Percentiles rank a stretch among this genome's conserved stretches.
Conservation (phyloP, 495 filamentous ascomycete species). For the Cercophora samala region DNA sequence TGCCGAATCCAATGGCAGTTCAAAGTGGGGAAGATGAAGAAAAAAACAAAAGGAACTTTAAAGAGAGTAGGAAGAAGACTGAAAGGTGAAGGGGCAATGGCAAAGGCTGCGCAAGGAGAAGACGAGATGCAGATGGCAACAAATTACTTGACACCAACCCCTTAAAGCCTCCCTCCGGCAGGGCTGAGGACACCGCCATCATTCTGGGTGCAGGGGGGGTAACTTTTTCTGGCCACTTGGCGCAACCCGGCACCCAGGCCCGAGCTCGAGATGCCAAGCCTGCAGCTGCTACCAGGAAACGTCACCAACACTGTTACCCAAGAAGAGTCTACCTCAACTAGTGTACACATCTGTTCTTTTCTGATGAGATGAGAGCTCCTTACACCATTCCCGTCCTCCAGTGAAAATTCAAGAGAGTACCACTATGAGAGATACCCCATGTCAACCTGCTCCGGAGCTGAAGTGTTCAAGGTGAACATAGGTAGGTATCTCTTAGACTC, state of each 20-base stretch:
- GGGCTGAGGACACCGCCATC: conserved; percentile 17
- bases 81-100: conserved; percentile 10
- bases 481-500: no score
- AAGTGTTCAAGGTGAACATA: no score
- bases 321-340: no score
- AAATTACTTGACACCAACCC: conserved; percentile 23
- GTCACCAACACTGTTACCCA: neutral
- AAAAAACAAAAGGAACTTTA: conserved; percentile 19
- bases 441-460: no score
- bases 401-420: no score
- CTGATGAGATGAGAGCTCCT: no score
- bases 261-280: conserved; percentile 1
- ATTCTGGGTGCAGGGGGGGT: conserved; percentile 14
- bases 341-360: no score
- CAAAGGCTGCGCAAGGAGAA: conserved; percentile 2
- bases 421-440: no score
- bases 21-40: conserved; percentile 16
- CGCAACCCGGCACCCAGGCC: conserved; percentile 10
- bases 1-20: neutral
- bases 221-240: conserved; percentile 34
- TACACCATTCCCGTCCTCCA: no score
- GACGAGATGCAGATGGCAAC: neutral
- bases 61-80: conserved; percentile 23
- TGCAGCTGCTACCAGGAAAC: neutral
- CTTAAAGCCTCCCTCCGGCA: conserved; percentile 21